Percentiles rank a stretch among this genome's conserved stretches.
Evolutionary conservation across 352 stramenopile genomes (phyloP).

Genomic region (Phytophthora syringae): DNA sequence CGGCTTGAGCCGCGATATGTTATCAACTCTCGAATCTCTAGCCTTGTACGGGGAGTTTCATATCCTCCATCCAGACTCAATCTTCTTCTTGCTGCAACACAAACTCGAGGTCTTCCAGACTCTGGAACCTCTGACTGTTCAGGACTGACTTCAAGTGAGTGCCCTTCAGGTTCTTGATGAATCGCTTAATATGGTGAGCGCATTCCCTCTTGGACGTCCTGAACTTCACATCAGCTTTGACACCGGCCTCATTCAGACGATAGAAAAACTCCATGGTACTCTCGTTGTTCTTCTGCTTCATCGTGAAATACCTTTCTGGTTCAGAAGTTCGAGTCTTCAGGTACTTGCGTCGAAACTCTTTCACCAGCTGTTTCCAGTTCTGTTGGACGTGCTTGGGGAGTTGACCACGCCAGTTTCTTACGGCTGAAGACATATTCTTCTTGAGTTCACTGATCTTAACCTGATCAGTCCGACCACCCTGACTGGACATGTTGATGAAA

Average conservation of each 20-base stretch:
- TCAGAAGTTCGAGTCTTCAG: slow-evolving; percentile 1
- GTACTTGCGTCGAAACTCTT: not conserved
- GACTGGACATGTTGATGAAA: not conserved
- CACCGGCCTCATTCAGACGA: not conserved
- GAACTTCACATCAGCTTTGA: not conserved
- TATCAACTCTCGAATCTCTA: not conserved
- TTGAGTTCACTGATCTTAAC: not conserved
- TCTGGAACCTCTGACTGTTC: not conserved
- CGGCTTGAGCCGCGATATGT: not conserved
- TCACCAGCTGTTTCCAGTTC: not conserved
- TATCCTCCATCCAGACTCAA: not conserved
- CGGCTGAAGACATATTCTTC: not conserved
- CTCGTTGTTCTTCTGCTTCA: slow-evolving; percentile 3
- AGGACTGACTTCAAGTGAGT: not conserved
- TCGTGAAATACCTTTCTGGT: not conserved
- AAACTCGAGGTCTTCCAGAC: not conserved
- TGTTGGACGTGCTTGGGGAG: not conserved
- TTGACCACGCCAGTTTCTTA: slow-evolving; percentile 1
- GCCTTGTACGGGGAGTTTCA: not conserved
- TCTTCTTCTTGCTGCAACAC: slow-evolving; percentile 1
- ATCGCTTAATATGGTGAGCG: not conserved
- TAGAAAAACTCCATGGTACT: slow-evolving; percentile 3
- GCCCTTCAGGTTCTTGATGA: slow-evolving; percentile 1
- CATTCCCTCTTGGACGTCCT: no score
- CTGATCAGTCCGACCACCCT: not conserved